phyloP scores from a whole-genome alignment of 345 rosid species.

The Rubroshorea leprosula region DNA sequence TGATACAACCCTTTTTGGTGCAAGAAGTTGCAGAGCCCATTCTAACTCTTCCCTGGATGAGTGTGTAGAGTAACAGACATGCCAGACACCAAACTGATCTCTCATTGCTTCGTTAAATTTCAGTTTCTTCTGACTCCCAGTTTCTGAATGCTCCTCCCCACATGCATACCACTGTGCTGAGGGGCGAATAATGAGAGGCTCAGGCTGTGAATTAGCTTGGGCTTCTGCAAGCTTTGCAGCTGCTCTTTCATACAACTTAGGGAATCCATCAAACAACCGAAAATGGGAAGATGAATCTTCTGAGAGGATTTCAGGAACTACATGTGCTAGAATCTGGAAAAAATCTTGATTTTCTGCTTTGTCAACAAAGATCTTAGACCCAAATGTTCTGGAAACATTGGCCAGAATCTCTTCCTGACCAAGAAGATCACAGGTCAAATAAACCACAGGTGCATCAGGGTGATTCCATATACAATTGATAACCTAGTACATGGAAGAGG shows the following conservation, averaged over 20 bases:
- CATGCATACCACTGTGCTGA: conserved; percentile 88
- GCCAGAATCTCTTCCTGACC: conserved; percentile 81
- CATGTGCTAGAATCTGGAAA: conserved; percentile 39
- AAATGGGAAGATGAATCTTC: conserved; percentile 68
- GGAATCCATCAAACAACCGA: conserved; percentile 64
- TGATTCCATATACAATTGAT: conserved; percentile 84
- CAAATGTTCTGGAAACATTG: conserved; percentile 56
- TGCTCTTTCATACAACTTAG: conserved; percentile 66
- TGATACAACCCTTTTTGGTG: conserved; percentile 77
- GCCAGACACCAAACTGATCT: conserved; percentile 85
- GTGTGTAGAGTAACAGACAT: conserved; percentile 84
- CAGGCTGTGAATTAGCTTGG: conserved; percentile 40
- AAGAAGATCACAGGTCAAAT: conserved; percentile 68
- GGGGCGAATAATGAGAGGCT: conserved; percentile 76
- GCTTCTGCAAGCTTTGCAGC: conserved; percentile 62
- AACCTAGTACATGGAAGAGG: conserved; percentile 40
- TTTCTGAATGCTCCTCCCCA: conserved; percentile 37
- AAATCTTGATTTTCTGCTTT: conserved; percentile 42
- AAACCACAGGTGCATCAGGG: conserved; percentile 54
- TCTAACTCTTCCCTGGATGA: conserved; percentile 80
- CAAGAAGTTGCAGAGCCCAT: conserved; percentile 61
- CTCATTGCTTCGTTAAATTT: conserved; percentile 57
- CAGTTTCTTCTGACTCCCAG: conserved; percentile 34
- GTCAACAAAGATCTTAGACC: conserved; percentile 73
- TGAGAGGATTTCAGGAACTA: conserved; percentile 55